A percentile compares a stretch with the other conserved stretches of the same genome.
These are phyloP conservation scores for Kodamaea kaohsiungensis DNA, from an alignment of 805 yeast genomes.

Conservation along the genomic window DNA sequence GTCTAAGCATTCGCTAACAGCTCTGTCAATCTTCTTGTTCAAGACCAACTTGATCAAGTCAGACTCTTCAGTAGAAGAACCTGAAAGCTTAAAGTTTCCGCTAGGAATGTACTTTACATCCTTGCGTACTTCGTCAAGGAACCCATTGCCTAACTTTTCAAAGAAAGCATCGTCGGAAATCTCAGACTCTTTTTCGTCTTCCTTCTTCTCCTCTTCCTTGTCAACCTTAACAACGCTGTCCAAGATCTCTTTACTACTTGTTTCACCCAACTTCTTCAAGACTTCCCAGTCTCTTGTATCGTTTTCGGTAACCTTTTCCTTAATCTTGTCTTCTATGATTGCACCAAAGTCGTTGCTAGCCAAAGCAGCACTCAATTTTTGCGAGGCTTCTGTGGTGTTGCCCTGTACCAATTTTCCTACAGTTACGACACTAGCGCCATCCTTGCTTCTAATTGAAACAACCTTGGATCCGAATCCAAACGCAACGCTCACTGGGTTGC, in stretches of 20 bases:
- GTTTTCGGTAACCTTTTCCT: constrained; percentile 25
- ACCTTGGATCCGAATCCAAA: constrained; percentile 96
- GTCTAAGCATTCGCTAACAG: constrained; percentile 66
- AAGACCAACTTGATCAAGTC: constrained; percentile 50
- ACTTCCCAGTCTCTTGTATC: constrained; percentile 67
- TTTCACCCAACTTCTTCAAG: constrained; percentile 50
- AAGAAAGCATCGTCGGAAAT: constrained; percentile 35
- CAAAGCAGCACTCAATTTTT: constrained; percentile 56
- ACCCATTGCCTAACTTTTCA: constrained; percentile 34
- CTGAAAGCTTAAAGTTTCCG: constrained; percentile 50
- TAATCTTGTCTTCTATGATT: constrained; percentile 56
- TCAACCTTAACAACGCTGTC: constrained; percentile 23
- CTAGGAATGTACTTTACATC: constrained; percentile 42
- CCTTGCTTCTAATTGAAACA: constrained; percentile 51
- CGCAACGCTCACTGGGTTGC: constrained; percentile 66
- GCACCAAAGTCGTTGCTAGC: constrained; percentile 52
- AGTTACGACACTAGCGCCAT: constrained; percentile 41
- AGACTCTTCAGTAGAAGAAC: constrained; percentile 44
- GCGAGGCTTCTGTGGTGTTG: constrained; percentile 34
- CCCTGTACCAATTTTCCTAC: constrained; percentile 40
- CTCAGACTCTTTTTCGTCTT: constrained; percentile 7
- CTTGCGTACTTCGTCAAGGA: constrained; percentile 9
- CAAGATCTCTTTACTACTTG: constrained; percentile 54
- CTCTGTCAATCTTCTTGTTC: constrained; percentile 61
- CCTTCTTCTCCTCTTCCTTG: constrained; percentile 6